Evolutionary conservation across 148 eudicot genomes (phyloP).

Genomic region (Nepenthes gracilis): DNA sequence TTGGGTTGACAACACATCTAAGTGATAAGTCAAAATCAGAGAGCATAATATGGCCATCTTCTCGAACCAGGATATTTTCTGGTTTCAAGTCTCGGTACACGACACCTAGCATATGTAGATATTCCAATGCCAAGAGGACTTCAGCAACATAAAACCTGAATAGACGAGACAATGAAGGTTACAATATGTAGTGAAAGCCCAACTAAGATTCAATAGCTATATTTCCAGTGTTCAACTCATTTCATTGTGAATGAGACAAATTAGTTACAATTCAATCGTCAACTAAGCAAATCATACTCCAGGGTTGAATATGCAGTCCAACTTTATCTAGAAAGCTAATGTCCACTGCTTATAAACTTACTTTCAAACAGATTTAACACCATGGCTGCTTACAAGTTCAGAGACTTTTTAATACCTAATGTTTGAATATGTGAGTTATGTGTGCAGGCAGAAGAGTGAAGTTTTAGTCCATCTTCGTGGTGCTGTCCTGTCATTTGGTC

Average conservation of each 20-base stretch:
- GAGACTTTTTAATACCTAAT: too few species aligned
- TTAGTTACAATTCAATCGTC: too few species aligned
- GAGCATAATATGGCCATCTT: slow-evolving; percentile 87
- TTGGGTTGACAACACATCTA: slow-evolving; percentile 51
- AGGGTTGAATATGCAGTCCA: too few species aligned
- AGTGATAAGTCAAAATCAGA: slow-evolving; percentile 77
- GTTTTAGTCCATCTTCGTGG: too few species aligned
- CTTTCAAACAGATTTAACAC: not conserved
- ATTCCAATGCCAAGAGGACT: slow-evolving; percentile 73
- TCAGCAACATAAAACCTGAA: slow-evolving; percentile 79
- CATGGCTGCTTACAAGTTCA: too few species aligned
- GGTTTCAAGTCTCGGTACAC: slow-evolving; percentile 85
- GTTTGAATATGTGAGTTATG: too few species aligned
- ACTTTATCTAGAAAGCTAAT: too few species aligned
- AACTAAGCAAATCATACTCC: too few species aligned
- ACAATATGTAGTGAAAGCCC: not conserved
- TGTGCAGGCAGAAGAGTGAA: too few species aligned
- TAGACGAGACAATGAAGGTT: not conserved
- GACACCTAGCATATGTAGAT: slow-evolving; percentile 84
- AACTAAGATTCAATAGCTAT: not conserved
- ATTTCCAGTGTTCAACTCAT: not conserved
- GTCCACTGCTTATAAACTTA: not conserved
- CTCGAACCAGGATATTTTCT: slow-evolving; percentile 63
- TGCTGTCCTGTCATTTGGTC: too few species aligned
- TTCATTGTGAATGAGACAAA: slow-evolving; percentile 1